Base-by-base conservation (phyloP, 176 grass and related monocot genomes). In the Lolium rigidum region DNA sequence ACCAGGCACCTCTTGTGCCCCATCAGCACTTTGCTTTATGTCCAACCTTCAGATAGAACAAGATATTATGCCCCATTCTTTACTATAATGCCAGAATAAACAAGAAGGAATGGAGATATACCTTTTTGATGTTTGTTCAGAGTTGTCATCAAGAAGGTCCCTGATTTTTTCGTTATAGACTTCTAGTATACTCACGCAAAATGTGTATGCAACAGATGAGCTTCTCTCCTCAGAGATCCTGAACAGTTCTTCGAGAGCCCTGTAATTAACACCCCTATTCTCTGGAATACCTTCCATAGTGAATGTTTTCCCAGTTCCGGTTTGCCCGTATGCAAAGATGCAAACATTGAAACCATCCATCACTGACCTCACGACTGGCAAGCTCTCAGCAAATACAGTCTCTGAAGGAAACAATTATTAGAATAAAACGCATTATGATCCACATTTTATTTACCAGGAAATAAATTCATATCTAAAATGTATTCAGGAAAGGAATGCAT, bases 291-390 rank as follows among this genome's bases (percentile, higher is more conserved):
- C 97, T 91, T 99, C 94, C 97, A 99, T 99, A 24, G 97, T 99
- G 85, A 93, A 99, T 1, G 97, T 99, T 78, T 99, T 97, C 26
- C 94, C 94, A 0, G 97, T 91, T 85, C 97, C 97, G 41, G 94
- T 99, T 56, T 99, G 97, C 28, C 97, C 97, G 70, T 97, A 99
- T 14, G 97, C 97, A 57, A 99, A 97, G 52, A 99, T 99, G 77
- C 97, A 99, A 25, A 99, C 97, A 14, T 99, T 99, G 89, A 91
- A 99, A 9, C 97, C 97, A 28, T 99, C 97, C 72, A 99, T 80
- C 2, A 94, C 97, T 11, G 94, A 97, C 68, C 84, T 88, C 77
- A 99, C 90, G 25, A 99, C 87, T 0, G 92, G 97, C 80, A 91
- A 76, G 15, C 92, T 97, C 66, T 99, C 92, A 28, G 84, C 73